These are phyloP conservation scores for Friedmanniomyces simplex DNA, from an alignment of 495 filamentous ascomycete genomes.

Conservation along the genomic window DNA sequence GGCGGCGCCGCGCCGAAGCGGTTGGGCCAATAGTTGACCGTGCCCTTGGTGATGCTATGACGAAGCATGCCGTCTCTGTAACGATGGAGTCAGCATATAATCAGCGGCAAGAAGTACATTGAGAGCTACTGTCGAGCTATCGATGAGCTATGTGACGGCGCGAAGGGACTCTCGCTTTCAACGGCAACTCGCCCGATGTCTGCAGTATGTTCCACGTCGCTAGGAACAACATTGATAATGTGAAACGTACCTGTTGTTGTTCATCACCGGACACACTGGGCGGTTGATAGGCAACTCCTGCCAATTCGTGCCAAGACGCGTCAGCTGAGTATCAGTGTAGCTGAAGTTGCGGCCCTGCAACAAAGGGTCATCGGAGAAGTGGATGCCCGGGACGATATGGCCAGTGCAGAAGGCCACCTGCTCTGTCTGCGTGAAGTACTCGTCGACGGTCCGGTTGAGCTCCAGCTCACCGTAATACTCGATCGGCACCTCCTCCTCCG, in stretches of 20 bases:
- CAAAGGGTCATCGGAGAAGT: constrained; percentile 76
- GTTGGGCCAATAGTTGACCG: constrained; percentile 86
- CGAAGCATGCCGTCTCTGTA: constrained; percentile 59
- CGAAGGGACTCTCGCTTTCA: too few relatives aligned
- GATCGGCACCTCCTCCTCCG: constrained; percentile 70
- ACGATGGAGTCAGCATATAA: not conserved
- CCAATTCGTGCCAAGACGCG: constrained; percentile 74
- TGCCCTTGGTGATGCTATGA: constrained; percentile 53
- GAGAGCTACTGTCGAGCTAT: not conserved
- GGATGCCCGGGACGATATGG: constrained; percentile 79
- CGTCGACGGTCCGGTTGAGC: constrained; percentile 73
- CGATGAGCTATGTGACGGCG: too few relatives aligned
- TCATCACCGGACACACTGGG: constrained; percentile 68
- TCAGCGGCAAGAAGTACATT: not conserved
- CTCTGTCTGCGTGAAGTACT: constrained; percentile 81
- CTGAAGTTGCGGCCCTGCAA: constrained; percentile 78
- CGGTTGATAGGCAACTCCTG: constrained; percentile 78
- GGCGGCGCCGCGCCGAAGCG: constrained; percentile 56
- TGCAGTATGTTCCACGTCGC: too few relatives aligned
- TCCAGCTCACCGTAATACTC: constrained; percentile 72
- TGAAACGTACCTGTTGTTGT: constrained; percentile 43
- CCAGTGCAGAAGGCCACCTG: constrained; percentile 77
- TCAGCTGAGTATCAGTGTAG: constrained; percentile 80
- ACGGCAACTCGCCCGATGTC: too few relatives aligned
- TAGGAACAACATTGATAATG: too few relatives aligned